Percentiles rank a stretch among this genome's conserved stretches.
Evolutionary conservation across 768 basidiomycete species (phyloP).

Genomic region (Rhodotorula toruloides): DNA sequence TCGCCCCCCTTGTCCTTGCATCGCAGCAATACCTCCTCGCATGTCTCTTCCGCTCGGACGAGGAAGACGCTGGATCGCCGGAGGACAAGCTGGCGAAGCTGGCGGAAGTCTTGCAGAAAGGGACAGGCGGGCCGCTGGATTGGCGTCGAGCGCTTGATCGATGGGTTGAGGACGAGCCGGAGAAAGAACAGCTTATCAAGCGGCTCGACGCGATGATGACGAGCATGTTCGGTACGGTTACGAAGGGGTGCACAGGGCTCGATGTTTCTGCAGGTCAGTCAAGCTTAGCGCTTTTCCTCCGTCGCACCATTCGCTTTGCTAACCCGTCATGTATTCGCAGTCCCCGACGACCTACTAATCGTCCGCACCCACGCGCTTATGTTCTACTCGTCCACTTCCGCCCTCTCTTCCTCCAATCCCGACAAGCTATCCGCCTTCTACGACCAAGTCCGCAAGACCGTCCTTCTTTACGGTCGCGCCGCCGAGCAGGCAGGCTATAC

Average conservation of each 20-base stretch:
- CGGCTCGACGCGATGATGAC: constrained; percentile 19
- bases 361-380: constrained; percentile 49
- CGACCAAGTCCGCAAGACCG: constrained; percentile 61
- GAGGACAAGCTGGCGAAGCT: too few species aligned
- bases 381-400: constrained; percentile 44
- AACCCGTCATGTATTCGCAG: neutral
- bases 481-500: constrained; percentile 46
- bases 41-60: constrained; percentile 25
- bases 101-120: neutral
- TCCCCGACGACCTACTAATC: constrained; percentile 44
- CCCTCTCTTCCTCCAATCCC: constrained; percentile 47
- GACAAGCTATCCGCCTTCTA: constrained; percentile 59
- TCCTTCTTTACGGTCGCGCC: constrained; percentile 51
- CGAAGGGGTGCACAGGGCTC: constrained; percentile 10
- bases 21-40: constrained; percentile 27
- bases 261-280: constrained; percentile 14
- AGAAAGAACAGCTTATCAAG: neutral
- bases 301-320: neutral
- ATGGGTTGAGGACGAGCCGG: neutral
- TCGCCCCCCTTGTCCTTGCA: constrained; percentile 30
- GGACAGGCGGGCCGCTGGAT: constrained; percentile 3
- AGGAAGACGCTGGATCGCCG: too few species aligned
- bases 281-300: too few species aligned
- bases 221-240: constrained; percentile 25
- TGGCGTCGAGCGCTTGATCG: constrained; percentile 7